A percentile compares a stretch with the other conserved stretches of the same genome.
Conservation (phyloP, 164 flowering plant species). For the Piper longum region DNA sequence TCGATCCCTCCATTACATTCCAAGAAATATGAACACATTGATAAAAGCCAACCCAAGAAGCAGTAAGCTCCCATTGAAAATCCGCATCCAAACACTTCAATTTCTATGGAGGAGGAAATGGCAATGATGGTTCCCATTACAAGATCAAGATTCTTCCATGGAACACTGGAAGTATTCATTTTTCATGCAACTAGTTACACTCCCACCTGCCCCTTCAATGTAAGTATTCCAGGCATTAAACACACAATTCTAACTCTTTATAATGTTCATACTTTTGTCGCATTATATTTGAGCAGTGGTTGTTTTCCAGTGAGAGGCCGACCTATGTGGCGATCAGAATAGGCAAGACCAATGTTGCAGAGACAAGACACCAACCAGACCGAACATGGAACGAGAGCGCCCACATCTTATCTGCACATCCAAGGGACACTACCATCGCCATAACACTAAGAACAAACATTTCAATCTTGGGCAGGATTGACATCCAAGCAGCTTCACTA, state of each 20-base stretch:
- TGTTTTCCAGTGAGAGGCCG: conserved; percentile 31
- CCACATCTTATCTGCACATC: conserved; percentile 74
- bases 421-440: conserved; percentile 38
- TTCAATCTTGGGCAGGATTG: conserved; percentile 46
- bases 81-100: background rate
- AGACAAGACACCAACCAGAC: conserved; percentile 41
- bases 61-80: background rate
- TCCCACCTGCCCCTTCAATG: conserved; percentile 44
- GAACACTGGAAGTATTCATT: conserved; percentile 73
- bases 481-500: conserved; percentile 31
- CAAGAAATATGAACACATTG: background rate
- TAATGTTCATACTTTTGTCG: too few relatives aligned
- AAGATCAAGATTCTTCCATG: conserved; percentile 42
- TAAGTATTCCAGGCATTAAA: conserved; percentile 16
- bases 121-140: conserved; percentile 7
- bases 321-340: conserved; percentile 64
- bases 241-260: background rate
- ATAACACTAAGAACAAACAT: conserved; percentile 50
- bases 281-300: conserved; percentile 30
- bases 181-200: conserved; percentile 60
- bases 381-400: conserved; percentile 82
- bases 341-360: conserved; percentile 48
- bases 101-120: conserved; percentile 21
- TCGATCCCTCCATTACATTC: conserved; percentile 9
- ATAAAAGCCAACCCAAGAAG: background rate